These are phyloP conservation scores for Leucosporidium scottii DNA, from an alignment of 768 basidiomycete species.

Conservation along the genomic window DNA sequence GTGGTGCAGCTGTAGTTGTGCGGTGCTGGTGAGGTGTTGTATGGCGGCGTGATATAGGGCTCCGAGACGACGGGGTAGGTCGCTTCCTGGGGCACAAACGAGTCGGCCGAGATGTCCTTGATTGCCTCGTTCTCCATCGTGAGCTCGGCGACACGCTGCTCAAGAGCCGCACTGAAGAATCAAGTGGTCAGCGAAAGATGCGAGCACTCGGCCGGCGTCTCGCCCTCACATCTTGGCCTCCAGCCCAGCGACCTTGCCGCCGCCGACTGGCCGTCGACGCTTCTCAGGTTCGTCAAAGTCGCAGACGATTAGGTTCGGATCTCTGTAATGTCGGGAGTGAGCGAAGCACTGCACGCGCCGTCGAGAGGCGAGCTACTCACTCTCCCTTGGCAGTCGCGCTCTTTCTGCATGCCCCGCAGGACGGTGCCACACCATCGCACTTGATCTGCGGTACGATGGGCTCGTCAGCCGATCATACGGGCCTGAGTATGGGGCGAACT, in stretches of 20 bases:
- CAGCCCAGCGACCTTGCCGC: not conserved
- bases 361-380: not conserved
- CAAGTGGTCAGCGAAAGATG: not conserved
- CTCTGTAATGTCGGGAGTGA: too few relatives aligned
- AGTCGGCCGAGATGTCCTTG: not conserved
- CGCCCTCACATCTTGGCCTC: conserved; percentile 4
- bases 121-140: not conserved
- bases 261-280: not conserved
- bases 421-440: not conserved
- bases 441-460: not conserved
- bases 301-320: not conserved
- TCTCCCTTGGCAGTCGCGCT: not conserved
- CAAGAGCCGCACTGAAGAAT: too few relatives aligned
- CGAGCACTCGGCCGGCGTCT: too few relatives aligned
- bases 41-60: too few relatives aligned
- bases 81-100: not conserved
- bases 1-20: not conserved
- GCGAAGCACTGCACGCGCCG: too few relatives aligned
- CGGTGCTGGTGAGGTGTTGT: too few relatives aligned
- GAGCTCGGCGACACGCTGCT: not conserved
- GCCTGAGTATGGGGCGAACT: too few relatives aligned
- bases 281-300: conserved; percentile 6
- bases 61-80: too few relatives aligned
- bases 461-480: too few relatives aligned
- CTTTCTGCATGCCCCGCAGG: not conserved